These are phyloP conservation scores for Aspergillus tubingensis DNA, from an alignment of 2,329 filamentous ascomycete species.

Conservation along the genomic window DNA sequence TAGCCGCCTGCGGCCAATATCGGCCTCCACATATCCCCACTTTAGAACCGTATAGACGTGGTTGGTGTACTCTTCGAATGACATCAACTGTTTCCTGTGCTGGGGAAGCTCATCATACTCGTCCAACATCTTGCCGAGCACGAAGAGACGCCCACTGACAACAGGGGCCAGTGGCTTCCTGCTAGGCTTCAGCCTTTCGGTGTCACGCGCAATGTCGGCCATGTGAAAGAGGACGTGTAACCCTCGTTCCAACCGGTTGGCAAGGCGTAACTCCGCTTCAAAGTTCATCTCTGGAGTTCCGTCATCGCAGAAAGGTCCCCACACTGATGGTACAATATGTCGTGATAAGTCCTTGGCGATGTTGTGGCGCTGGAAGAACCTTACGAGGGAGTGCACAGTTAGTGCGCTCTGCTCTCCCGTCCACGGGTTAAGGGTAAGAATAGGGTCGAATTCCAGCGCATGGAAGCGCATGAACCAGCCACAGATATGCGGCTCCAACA, in stretches of 20 bases:
- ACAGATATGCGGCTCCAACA: slow-evolving; percentile 30
- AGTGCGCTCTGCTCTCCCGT: slow-evolving; percentile 25
- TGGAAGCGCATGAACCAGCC: slow-evolving; percentile 38
- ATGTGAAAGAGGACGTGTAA: slow-evolving; percentile 34
- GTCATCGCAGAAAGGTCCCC: slow-evolving; percentile 29
- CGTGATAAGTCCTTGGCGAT: slow-evolving; percentile 24
- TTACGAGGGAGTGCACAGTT: slow-evolving; percentile 27
- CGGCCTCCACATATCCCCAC: slow-evolving; percentile 27
- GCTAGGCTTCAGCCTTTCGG: slow-evolving; percentile 15
- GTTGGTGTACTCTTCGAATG: slow-evolving; percentile 23
- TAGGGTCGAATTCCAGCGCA: slow-evolving; percentile 60
- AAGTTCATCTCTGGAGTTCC: slow-evolving; percentile 28
- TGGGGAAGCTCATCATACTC: slow-evolving; percentile 24
- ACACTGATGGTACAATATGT: slow-evolving; percentile 31
- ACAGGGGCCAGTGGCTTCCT: slow-evolving; percentile 15
- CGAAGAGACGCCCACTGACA: slow-evolving; percentile 20
- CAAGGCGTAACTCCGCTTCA: slow-evolving; percentile 28
- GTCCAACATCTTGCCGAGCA: slow-evolving; percentile 20
- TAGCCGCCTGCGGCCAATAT: slow-evolving; percentile 28
- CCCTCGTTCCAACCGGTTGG: slow-evolving; percentile 29
- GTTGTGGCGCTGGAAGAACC: slow-evolving; percentile 25
- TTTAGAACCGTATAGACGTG: slow-evolving; percentile 29
- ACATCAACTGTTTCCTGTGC: slow-evolving; percentile 13
- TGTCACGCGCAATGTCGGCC: slow-evolving; percentile 27
- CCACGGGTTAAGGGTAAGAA: slow-evolving; percentile 47